Base-by-base conservation (phyloP, 805 yeast genomes). In the Hanseniaspora thailandica region DNA sequence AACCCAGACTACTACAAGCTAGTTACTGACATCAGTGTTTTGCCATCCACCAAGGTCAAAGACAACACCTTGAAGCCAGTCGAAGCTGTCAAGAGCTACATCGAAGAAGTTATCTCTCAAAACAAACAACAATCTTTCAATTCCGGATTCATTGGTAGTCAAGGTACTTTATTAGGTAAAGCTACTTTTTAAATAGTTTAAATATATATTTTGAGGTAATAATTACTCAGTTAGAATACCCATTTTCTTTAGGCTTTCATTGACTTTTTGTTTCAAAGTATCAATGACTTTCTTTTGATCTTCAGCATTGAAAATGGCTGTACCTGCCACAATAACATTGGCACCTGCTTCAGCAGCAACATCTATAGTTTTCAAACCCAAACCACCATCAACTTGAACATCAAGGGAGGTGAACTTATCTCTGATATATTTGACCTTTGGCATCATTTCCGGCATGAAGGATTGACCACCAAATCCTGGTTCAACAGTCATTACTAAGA, bases 401-500 rank as follows among this genome's bases (percentile, higher is more conserved):
- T 90, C 82, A 66, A 90, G 71, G 19, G 81, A 66, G 12, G 97
- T 96, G 67, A 75, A 87, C 62, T 74, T 76, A 36, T 66, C 68
- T 68, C 98, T 80, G 61, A 93, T 73, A 30, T 72, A 73, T 60
- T 79, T 82, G 47, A 90, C 97, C 70, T 90, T 90, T 57, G 94
- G 87, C 97, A 93, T 89, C 96, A 90, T 89, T 55, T 80, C 86
- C 19, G 80, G 71, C 96, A 86, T 88, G 73, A 93, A 93, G 67
- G 84, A 84, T 71, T 93, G 98, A 45, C 98, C 98, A 22, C 98
- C 98, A 66, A 93, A 90, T 0, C 98, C 98, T 13, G 98, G 98
- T 71, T 93, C 98, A 34, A 93, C 97, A 2, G 98, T 93, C 97
- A 90, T 93, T 41, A 93, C 83, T 55, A 93, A 74, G n/a, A 86